phyloP scores from a whole-genome alignment of 345 rosid species.

The Lepidium didymum region DNA sequence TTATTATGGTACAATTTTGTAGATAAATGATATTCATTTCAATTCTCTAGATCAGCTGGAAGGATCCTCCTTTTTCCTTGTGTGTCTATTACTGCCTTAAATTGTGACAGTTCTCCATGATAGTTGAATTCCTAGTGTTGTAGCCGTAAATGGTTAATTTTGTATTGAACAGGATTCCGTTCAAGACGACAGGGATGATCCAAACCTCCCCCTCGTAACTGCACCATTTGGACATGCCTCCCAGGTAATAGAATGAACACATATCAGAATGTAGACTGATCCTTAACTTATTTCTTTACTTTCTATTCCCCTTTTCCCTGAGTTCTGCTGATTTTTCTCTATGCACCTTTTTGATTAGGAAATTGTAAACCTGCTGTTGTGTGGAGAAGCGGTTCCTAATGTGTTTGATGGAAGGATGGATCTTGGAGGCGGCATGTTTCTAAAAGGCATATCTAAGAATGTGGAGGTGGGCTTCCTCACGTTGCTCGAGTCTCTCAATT shows the following conservation, averaged over 20 bases:
- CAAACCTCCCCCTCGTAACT: constrained; percentile 80
- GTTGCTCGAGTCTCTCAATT: constrained; percentile 83
- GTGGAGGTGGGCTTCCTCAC: constrained; percentile 99
- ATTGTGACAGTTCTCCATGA: background rate
- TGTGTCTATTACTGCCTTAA: background rate
- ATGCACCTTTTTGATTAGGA: constrained; percentile 47
- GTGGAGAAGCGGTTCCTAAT: constrained; percentile 95
- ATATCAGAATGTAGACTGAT: background rate
- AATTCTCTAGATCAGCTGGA: background rate
- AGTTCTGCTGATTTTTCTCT: background rate
- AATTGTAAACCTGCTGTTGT: constrained; percentile 85
- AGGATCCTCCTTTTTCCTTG: background rate
- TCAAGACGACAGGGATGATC: constrained; percentile 97
- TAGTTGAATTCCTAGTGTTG: background rate
- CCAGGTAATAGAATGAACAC: constrained; percentile 49
- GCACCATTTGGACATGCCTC: constrained; percentile 99
- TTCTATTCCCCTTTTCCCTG: background rate
- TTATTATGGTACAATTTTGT: background rate
- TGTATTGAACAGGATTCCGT: constrained; percentile 48
- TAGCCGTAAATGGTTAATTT: background rate
- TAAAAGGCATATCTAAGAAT: constrained; percentile 68
- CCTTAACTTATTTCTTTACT: background rate
- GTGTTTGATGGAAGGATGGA: constrained; percentile 97
- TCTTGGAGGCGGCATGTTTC: constrained; percentile 92
- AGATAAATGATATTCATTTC: background rate